These are phyloP conservation scores for Musa troglodytarum DNA, from an alignment of 176 grass and related monocot genomes.

Conservation along the genomic window DNA sequence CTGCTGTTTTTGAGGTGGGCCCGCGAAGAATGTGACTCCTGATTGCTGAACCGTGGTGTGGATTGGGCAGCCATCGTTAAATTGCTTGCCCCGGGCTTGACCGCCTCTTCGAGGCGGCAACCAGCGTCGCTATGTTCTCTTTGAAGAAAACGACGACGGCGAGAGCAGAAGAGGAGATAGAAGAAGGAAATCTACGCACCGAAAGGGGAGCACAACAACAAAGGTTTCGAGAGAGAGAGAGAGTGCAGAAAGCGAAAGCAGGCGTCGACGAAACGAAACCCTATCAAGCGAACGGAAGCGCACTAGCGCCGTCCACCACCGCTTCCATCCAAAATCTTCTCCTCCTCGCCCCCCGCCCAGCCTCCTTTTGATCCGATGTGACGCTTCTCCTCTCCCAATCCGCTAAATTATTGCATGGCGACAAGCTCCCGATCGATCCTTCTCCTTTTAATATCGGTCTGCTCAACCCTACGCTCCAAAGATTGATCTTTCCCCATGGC, in stretches of 20 bases:
- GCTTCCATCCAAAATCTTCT: background rate
- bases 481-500: background rate
- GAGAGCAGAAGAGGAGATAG: background rate
- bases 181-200: background rate
- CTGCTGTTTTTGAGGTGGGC: too few species aligned
- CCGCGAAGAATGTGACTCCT: too few species aligned
- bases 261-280: background rate
- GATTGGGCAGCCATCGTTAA: too few species aligned
- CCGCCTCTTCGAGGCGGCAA: too few species aligned
- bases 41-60: too few species aligned
- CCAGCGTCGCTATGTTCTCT: background rate
- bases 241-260: background rate
- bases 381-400: background rate
- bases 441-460: background rate
- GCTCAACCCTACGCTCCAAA: background rate
- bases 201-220: background rate
- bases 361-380: conserved; percentile 1
- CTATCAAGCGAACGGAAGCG: background rate
- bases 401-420: background rate
- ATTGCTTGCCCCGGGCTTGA: too few species aligned
- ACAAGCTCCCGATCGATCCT: background rate
- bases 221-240: background rate
- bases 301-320: background rate
- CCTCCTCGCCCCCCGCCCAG: too few species aligned
- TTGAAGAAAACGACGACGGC: background rate